Percentiles rank a stretch among this genome's conserved stretches.
phyloP scores from a whole-genome alignment of 805 yeast species.

The Yamadazyma laniorum region DNA sequence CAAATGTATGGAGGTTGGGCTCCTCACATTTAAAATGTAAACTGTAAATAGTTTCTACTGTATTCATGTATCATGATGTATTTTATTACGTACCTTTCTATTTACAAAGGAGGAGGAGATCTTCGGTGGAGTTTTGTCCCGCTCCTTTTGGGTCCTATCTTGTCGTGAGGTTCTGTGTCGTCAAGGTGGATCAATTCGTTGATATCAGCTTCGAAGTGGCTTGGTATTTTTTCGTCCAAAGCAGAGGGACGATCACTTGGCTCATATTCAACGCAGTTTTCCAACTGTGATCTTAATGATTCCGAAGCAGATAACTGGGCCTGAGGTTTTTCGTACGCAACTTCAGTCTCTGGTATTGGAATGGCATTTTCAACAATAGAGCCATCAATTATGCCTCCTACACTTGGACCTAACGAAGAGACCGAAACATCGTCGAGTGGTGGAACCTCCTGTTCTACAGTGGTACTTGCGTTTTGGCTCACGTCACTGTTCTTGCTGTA shows the following conservation, averaged over 20 bases:
- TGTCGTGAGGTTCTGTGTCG: not conserved
- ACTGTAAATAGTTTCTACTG: too few species aligned
- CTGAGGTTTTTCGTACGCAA: not conserved
- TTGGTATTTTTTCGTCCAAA: not conserved
- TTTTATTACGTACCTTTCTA: not conserved
- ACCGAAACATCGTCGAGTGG: not conserved
- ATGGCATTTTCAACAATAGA: too few species aligned
- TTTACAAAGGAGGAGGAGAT: slow-evolving; percentile 17
- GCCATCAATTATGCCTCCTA: too few species aligned
- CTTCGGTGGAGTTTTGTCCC: slow-evolving; percentile 15
- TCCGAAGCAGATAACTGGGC: not conserved
- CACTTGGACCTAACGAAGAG: not conserved
- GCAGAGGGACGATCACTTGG: not conserved
- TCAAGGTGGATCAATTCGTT: slow-evolving; percentile 8
- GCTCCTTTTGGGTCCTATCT: not conserved
- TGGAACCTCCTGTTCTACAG: too few species aligned
- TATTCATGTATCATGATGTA: not conserved
- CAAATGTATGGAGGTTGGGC: slow-evolving; percentile 96
- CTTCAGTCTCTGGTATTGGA: too few species aligned
- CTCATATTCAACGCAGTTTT: not conserved
- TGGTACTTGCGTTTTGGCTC: too few species aligned
- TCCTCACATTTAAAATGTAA: slow-evolving; percentile 26
- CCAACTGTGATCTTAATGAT: not conserved
- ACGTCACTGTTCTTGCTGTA: slow-evolving; percentile 3
- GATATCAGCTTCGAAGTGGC: slow-evolving; percentile 1